Evolutionary conservation across 192 early-diverging fungal species (phyloP).

Genomic region (Mortierella claussenii): DNA sequence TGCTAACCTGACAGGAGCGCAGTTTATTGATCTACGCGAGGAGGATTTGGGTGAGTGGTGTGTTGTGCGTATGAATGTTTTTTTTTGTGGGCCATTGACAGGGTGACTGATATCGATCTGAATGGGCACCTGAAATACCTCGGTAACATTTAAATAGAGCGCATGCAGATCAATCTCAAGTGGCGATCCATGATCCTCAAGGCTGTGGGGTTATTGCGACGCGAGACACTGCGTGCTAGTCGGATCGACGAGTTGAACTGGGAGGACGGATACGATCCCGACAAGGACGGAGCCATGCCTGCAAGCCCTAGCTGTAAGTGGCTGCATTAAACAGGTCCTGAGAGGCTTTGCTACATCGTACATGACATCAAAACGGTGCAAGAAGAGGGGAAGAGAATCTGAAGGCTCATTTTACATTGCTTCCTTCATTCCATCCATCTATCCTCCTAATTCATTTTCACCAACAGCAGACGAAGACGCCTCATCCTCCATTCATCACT

Average conservation of each 20-base stretch:
- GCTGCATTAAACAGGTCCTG: background rate
- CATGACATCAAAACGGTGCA: too few species aligned
- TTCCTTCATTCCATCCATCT: background rate
- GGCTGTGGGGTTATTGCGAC: constrained; percentile 50
- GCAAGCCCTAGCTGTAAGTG: background rate
- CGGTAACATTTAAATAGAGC: too few species aligned
- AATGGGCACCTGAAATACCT: background rate
- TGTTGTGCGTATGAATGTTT: too few species aligned
- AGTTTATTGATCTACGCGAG: constrained; percentile 46
- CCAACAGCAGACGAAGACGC: constrained; percentile 25
- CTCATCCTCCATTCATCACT: constrained; percentile 23
- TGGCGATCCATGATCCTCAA: constrained; percentile 56
- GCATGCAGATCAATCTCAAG: constrained; percentile 55
- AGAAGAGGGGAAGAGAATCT: background rate
- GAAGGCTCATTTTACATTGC: background rate
- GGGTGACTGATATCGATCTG: too few species aligned
- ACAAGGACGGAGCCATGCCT: constrained; percentile 21
- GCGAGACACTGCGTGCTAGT: constrained; percentile 45
- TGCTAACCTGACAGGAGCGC: constrained; percentile 39
- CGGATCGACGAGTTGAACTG: constrained; percentile 28
- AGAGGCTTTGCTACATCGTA: too few species aligned
- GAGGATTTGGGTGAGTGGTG: constrained; percentile 36
- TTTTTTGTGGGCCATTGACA: too few species aligned
- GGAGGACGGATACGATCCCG: constrained; percentile 44
- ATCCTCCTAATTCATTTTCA: background rate